phyloP scores from a whole-genome alignment of 768 basidiomycete genomes.

The Paxillus ammoniavirescens region DNA sequence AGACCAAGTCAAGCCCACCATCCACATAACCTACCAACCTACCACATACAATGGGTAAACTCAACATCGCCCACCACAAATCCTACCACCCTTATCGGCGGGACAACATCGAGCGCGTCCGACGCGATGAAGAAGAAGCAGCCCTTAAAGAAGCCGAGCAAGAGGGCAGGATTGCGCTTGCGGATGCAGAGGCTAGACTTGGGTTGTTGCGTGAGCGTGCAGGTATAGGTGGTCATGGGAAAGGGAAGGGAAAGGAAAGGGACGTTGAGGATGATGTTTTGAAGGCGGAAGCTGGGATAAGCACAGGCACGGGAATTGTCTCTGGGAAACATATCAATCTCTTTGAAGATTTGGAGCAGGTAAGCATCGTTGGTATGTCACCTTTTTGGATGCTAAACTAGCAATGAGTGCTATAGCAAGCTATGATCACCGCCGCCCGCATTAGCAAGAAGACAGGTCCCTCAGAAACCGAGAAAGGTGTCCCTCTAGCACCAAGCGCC shows the following conservation, averaged over 20 bases:
- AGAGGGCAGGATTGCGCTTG: conserved; percentile 70
- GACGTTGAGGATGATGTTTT: conserved; percentile 30
- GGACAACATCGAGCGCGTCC: conserved; percentile 81
- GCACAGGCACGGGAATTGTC: not conserved
- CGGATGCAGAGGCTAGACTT: conserved; percentile 81
- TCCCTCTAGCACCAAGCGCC: conserved; percentile 68
- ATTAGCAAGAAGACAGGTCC: conserved; percentile 47
- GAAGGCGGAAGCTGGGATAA: not conserved
- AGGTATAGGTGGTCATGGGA: conserved; percentile 38
- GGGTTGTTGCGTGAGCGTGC: conserved; percentile 61
- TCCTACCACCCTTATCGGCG: conserved; percentile 84
- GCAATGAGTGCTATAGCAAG: conserved; percentile 33
- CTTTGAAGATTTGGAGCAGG: conserved; percentile 80
- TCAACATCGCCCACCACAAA: conserved; percentile 90
- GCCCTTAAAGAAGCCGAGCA: conserved; percentile 60
- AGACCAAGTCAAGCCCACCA: conserved; percentile 3
- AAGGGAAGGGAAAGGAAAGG: conserved; percentile 37
- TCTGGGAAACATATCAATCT: conserved; percentile 77
- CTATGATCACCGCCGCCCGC: conserved; percentile 44
- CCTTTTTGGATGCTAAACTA: not conserved
- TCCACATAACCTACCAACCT: not conserved
- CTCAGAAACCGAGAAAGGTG: conserved; percentile 64
- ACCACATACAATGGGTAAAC: conserved; percentile 78
- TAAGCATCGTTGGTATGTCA: conserved; percentile 24
- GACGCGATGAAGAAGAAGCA: conserved; percentile 82